Conservation (phyloP, 495 filamentous ascomycete species). For the Lichina pygmaea region DNA sequence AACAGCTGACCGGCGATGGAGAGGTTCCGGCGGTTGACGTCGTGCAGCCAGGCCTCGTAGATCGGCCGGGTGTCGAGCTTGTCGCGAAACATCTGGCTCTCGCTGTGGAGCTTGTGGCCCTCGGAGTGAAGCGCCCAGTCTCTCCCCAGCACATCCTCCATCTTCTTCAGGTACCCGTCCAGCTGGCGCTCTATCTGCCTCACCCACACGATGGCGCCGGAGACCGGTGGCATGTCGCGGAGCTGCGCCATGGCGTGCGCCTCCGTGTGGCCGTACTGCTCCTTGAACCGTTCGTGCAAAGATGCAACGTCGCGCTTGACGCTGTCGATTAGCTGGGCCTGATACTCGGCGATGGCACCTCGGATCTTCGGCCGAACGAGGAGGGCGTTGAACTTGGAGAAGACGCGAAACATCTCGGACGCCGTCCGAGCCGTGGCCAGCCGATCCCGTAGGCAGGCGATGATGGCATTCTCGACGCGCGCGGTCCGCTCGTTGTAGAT, state of each 20-base stretch:
- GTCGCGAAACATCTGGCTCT: constrained; percentile 76
- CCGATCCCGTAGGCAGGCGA: constrained; percentile 75
- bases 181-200: constrained; percentile 89
- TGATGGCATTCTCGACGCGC: constrained; percentile 95
- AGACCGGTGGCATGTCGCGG: constrained; percentile 80
- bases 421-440: constrained; percentile 85
- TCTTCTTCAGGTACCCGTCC: constrained; percentile 87
- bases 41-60: constrained; percentile 82
- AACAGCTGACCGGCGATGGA: constrained; percentile 82
- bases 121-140: constrained; percentile 88
- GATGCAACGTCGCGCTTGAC: constrained; percentile 84
- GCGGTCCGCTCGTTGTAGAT: constrained; percentile 92
- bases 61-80: constrained; percentile 84
- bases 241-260: constrained; percentile 94
- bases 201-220: constrained; percentile 90
- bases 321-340: constrained; percentile 87
- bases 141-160: constrained; percentile 78
- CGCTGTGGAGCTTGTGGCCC: constrained; percentile 72
- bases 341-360: constrained; percentile 90
- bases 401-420: constrained; percentile 98
- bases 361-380: constrained; percentile 95
- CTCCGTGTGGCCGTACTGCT: constrained; percentile 93
- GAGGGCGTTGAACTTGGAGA: constrained; percentile 97
- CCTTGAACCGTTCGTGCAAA: constrained; percentile 90
- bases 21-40: constrained; percentile 63